These are phyloP conservation scores for Penicillium antarcticum DNA, from an alignment of 495 filamentous ascomycete genomes.

Conservation along the genomic window DNA sequence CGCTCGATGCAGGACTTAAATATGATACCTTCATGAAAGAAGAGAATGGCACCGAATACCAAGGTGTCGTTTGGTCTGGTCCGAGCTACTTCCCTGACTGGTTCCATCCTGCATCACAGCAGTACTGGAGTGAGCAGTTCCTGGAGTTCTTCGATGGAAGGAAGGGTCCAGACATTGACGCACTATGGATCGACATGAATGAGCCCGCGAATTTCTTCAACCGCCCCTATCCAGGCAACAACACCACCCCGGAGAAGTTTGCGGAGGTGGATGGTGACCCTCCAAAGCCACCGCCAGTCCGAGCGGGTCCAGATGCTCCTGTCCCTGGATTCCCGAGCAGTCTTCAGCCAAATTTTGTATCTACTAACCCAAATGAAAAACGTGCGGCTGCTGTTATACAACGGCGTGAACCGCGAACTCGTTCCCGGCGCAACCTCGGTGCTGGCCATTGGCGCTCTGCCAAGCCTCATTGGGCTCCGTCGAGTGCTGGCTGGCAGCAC, in stretches of 20 bases:
- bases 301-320: constrained; percentile 10
- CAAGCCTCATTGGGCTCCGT: background rate
- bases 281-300: constrained; percentile 14
- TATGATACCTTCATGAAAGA: constrained; percentile 17
- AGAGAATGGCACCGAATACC: constrained; percentile 13
- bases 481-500: constrained; percentile 5
- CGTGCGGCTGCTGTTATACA: background rate
- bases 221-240: constrained; percentile 11
- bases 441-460: constrained; percentile 15
- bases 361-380: constrained; percentile 1
- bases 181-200: constrained; percentile 28
- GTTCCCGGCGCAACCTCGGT: constrained; percentile 10
- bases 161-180: constrained; percentile 18
- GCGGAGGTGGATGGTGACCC: constrained; percentile 13
- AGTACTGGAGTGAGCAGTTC: constrained; percentile 21
- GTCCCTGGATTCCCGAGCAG: constrained; percentile 19
- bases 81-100: constrained; percentile 25
- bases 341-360: constrained; percentile 18
- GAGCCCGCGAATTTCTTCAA: constrained; percentile 18
- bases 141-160: constrained; percentile 7
- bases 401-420: background rate
- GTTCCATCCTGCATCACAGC: constrained; percentile 17
- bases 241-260: constrained; percentile 10
- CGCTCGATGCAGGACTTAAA: constrained; percentile 9
- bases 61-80: constrained; percentile 23